phyloP scores from a whole-genome alignment of 106 monocot species.

The Amphibolis antarctica region DNA sequence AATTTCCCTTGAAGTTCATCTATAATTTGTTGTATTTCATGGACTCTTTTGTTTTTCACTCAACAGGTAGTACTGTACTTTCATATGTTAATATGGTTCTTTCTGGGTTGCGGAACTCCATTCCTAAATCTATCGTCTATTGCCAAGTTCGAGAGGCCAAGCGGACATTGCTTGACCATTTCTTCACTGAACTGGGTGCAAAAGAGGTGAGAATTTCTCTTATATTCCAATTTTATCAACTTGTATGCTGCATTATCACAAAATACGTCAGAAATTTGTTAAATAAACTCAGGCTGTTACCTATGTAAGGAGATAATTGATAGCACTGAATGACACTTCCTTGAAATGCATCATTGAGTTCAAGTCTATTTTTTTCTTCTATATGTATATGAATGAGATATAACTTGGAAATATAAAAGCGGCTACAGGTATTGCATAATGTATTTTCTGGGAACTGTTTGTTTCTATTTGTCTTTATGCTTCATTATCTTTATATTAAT shows the following conservation, averaged over 20 bases:
- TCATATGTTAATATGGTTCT: slow-evolving; percentile 85
- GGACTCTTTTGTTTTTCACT: background rate
- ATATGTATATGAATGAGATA: too few relatives aligned
- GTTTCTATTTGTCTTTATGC: too few relatives aligned
- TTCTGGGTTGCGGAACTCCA: slow-evolving; percentile 64
- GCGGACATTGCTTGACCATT: slow-evolving; percentile 61
- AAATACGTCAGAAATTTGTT: too few relatives aligned
- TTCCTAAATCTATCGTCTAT: slow-evolving; percentile 81
- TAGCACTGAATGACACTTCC: too few relatives aligned
- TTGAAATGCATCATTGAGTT: too few relatives aligned
- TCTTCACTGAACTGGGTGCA: slow-evolving; percentile 63
- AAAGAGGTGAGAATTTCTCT: slow-evolving; percentile 37
- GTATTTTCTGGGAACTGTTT: too few relatives aligned
- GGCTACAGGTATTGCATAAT: too few relatives aligned
- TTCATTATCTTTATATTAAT: too few relatives aligned
- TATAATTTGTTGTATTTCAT: background rate
- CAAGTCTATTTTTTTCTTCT: too few relatives aligned
- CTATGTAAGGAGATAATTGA: too few relatives aligned
- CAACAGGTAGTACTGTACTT: slow-evolving; percentile 55
- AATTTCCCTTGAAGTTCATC: background rate
- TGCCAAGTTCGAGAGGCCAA: slow-evolving; percentile 82
- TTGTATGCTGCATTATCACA: background rate
- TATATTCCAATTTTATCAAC: background rate
- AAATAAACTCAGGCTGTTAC: too few relatives aligned
- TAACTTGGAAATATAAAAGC: too few relatives aligned